Evolutionary conservation across 176 grass and related monocot genomes (phyloP).

Genomic region (Zea mays): Zm-B73-REFERENCE-NAM-5.0 NC_050098.1:49412001-49412500

Average conservation of each 20-base stretch:
- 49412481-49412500: background rate
- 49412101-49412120: background rate
- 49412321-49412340: conserved; percentile 3
- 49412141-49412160: conserved; percentile 12
- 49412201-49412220: background rate
- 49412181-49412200: background rate
- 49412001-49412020: background rate
- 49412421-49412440: background rate
- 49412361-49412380: conserved; percentile 16
- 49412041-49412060: conserved; percentile 6
- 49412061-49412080: background rate
- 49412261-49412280: background rate
- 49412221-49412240: background rate
- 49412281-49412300: too few species aligned
- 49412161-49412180: background rate
- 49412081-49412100: background rate
- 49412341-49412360: background rate
- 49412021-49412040: background rate
- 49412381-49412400: background rate
- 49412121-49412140: conserved; percentile 19
- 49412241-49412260: background rate
- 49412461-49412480: conserved; percentile 22
- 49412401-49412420: background rate
- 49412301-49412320: background rate
- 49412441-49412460: conserved; percentile 7